phyloP scores from a whole-genome alignment of 2,329 filamentous ascomycete species.

The Ascochyta rabiei region DNA sequence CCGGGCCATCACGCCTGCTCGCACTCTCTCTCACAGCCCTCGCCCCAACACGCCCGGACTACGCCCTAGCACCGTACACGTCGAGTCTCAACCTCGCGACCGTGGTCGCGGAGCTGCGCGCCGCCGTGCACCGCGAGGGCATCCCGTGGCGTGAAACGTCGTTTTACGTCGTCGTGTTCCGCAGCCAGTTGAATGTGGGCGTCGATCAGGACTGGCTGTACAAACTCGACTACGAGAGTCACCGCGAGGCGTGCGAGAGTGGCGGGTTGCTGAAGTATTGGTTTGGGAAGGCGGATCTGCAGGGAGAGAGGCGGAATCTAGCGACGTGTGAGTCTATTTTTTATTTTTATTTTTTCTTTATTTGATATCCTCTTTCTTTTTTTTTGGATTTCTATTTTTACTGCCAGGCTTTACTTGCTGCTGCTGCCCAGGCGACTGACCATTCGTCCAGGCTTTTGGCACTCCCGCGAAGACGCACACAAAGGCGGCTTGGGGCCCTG shows the following conservation, averaged over 20 bases:
- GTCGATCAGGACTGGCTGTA: slow-evolving; percentile 73
- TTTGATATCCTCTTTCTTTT: too few species aligned
- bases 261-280: slow-evolving; percentile 92
- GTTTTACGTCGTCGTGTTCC: slow-evolving; percentile 87
- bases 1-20: slow-evolving; percentile 70
- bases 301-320: slow-evolving; percentile 70
- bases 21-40: slow-evolving; percentile 73
- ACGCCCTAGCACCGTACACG: slow-evolving; percentile 75
- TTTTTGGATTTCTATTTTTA: too few species aligned
- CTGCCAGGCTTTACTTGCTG: too few species aligned
- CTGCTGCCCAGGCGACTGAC: too few species aligned
- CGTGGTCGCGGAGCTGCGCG: slow-evolving; percentile 64
- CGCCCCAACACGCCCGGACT: slow-evolving; percentile 68
- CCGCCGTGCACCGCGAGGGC: slow-evolving; percentile 56
- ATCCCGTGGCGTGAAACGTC: slow-evolving; percentile 63
- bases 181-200: slow-evolving; percentile 71
- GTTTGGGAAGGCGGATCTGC: slow-evolving; percentile 74
- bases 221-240: slow-evolving; percentile 76
- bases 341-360: too few species aligned
- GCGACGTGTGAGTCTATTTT: slow-evolving; percentile 64
- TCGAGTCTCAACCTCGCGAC: slow-evolving; percentile 78
- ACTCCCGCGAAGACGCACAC: slow-evolving; percentile 65
- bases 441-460: slow-evolving; percentile 59
- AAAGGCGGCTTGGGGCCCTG: slow-evolving; percentile 63
- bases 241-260: slow-evolving; percentile 77